phyloP scores from a whole-genome alignment of 73 alveolate species.

The Urostyla sp. region DNA sequence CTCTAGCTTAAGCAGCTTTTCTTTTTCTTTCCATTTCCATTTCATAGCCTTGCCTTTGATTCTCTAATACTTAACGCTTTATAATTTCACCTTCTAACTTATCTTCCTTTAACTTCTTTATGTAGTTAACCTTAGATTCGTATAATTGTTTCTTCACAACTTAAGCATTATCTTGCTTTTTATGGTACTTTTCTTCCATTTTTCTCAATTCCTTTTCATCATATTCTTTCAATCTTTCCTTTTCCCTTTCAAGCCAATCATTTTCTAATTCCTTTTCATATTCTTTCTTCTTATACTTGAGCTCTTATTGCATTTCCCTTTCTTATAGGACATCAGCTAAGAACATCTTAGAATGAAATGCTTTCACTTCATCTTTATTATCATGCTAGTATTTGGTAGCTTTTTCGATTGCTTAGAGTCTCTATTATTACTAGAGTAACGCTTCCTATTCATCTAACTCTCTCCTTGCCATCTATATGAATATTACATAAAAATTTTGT shows the following conservation, averaged over 20 bases:
- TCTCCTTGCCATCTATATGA: conserved; percentile 63
- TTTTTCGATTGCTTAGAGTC: conserved; percentile 77
- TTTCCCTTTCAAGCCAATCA: conserved; percentile 82
- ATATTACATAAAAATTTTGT: neutral
- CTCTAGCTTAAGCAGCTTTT: conserved; percentile 65
- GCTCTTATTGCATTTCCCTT: conserved; percentile 82
- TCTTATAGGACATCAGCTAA: conserved; percentile 89
- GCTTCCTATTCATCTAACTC: conserved; percentile 90
- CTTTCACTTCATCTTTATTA: conserved; percentile 88
- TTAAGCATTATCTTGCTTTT: conserved; percentile 78
- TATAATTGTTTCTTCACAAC: conserved; percentile 81
- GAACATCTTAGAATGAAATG: conserved; percentile 90
- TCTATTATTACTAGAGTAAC: conserved; percentile 75
- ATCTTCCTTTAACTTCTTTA: conserved; percentile 85
- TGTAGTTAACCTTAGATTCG: conserved; percentile 79
- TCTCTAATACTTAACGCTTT: conserved; percentile 80
- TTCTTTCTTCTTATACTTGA: conserved; percentile 75
- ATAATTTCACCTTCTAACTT: conserved; percentile 89
- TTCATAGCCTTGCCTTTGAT: conserved; percentile 76
- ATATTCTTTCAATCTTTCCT: conserved; percentile 82
- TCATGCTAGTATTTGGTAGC: conserved; percentile 88
- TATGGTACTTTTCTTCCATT: conserved; percentile 76
- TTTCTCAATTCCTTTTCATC: conserved; percentile 79
- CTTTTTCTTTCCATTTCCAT: conserved; percentile 79
- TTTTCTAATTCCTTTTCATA: conserved; percentile 80